phyloP scores from a whole-genome alignment of 2,329 filamentous ascomycete genomes.

The Fusarium pseudoanthophilum region DNA sequence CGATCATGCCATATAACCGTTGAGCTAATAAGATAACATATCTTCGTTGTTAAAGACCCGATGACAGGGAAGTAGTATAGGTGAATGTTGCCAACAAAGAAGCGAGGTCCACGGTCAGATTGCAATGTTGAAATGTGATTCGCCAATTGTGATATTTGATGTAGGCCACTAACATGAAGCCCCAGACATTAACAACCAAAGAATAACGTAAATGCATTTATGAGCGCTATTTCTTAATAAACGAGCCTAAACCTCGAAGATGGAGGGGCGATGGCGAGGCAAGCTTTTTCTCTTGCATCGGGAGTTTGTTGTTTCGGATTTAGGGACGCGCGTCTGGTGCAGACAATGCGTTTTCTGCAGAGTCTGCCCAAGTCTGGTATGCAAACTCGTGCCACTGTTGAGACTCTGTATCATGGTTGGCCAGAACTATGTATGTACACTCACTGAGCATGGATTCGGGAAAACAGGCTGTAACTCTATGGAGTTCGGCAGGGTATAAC shows the following conservation, averaged over 20 bases:
- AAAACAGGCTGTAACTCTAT: constrained; percentile 10
- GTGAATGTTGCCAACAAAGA: background rate
- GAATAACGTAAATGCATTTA: background rate
- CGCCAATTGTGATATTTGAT: constrained; percentile 17
- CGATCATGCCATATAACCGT: constrained; percentile 1
- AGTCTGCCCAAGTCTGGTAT: constrained; percentile 36
- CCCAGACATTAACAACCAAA: constrained; percentile 5
- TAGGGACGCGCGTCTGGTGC: constrained; percentile 35
- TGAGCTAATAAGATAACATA: background rate
- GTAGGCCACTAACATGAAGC: background rate
- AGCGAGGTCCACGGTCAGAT: background rate
- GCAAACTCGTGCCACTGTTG: constrained; percentile 37
- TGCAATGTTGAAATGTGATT: constrained; percentile 20
- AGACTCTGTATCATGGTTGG: constrained; percentile 28
- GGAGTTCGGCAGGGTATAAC: constrained; percentile 11
- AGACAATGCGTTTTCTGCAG: constrained; percentile 25
- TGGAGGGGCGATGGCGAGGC: constrained; percentile 13
- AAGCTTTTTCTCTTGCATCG: constrained; percentile 8
- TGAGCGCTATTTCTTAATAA: background rate
- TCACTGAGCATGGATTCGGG: constrained; percentile 14
- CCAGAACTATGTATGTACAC: background rate
- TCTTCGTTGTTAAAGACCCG: background rate
- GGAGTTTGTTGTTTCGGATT: constrained; percentile 34
- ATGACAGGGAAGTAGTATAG: background rate
- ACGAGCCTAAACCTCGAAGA: background rate